Percentiles rank a stretch among this genome's conserved stretches.
Evolutionary conservation across 768 basidiomycete genomes (phyloP).

Genomic region (Mycena rosella): DNA sequence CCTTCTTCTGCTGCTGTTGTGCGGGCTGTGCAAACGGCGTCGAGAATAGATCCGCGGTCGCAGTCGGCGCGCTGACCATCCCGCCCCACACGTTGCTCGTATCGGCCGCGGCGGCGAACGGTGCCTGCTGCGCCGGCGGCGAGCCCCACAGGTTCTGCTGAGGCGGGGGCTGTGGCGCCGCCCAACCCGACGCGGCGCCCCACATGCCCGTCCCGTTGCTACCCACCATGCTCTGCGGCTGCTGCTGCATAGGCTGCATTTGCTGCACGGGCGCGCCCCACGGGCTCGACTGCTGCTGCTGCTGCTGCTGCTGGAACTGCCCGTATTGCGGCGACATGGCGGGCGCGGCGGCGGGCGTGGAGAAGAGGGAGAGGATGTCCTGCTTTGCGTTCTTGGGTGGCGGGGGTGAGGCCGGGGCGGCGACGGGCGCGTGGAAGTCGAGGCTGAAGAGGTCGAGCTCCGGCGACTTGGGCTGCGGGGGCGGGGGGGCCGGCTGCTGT

Average conservation of each 20-base stretch:
- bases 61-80: constrained; percentile 37
- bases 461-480: constrained; percentile 50
- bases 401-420: constrained; percentile 45
- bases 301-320: constrained; percentile 49
- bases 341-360: constrained; percentile 56
- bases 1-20: constrained; percentile 65
- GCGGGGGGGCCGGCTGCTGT: constrained; percentile 43
- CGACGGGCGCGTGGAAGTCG: constrained; percentile 81
- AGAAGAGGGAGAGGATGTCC: constrained; percentile 88
- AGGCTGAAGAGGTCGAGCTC: constrained; percentile 82
- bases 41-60: constrained; percentile 51
- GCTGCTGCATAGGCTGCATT: constrained; percentile 42
- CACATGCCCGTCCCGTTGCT: constrained; percentile 68
- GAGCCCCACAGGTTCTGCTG: constrained; percentile 58
- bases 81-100: constrained; percentile 74
- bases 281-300: constrained; percentile 37
- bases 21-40: constrained; percentile 46
- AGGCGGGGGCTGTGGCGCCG: constrained; percentile 39
- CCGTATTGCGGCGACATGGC: constrained; percentile 52
- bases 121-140: constrained; percentile 45
- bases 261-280: constrained; percentile 47
- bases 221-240: constrained; percentile 67
- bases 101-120: constrained; percentile 48
- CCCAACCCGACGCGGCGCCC: constrained; percentile 65
- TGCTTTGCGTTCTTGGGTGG: constrained; percentile 79